These are phyloP conservation scores for Thalassiosira livingstoniorum DNA, from an alignment of 352 stramenopile genomes.

Conservation along the genomic window DNA sequence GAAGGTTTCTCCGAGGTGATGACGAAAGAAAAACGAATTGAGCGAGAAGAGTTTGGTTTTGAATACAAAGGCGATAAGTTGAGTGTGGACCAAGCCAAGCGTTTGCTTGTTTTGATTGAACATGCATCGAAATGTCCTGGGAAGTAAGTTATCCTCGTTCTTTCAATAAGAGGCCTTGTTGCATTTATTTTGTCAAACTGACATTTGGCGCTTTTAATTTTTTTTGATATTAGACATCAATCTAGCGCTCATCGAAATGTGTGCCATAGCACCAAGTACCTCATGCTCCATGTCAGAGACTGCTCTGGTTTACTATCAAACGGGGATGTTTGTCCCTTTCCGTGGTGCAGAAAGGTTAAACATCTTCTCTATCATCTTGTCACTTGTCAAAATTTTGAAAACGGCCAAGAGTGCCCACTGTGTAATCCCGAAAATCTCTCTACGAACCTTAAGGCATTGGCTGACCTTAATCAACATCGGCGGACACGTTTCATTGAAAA, in stretches of 20 bases:
- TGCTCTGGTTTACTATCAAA: constrained; percentile 77
- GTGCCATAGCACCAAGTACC: constrained; percentile 79
- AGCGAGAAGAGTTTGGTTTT: constrained; percentile 79
- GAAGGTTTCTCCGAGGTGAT: not conserved
- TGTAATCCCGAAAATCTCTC: constrained; percentile 67
- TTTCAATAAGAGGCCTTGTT: not conserved
- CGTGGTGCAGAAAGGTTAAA: constrained; percentile 84
- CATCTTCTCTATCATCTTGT: constrained; percentile 84
- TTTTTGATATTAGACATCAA: constrained; percentile 64
- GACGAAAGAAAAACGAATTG: constrained; percentile 60
- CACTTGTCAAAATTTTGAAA: constrained; percentile 56
- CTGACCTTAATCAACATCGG: constrained; percentile 68
- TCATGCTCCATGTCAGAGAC: constrained; percentile 86
- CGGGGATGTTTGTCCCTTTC: constrained; percentile 82
- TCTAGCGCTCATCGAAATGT: constrained; percentile 72
- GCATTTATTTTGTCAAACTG: not conserved
- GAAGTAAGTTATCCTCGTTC: constrained; percentile 42
- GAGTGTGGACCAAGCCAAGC: constrained; percentile 63
- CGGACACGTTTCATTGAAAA: no score
- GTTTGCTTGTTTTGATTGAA: constrained; percentile 60
- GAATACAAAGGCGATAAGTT: constrained; percentile 80
- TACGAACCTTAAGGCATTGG: constrained; percentile 59
- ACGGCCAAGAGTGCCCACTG: constrained; percentile 65
- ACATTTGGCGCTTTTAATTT: not conserved
- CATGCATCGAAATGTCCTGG: constrained; percentile 73